A percentile compares a stretch with the other conserved stretches of the same genome.
phyloP scores from a whole-genome alignment of 345 rosid genomes.

The Noccaea bulbosa region DNA sequence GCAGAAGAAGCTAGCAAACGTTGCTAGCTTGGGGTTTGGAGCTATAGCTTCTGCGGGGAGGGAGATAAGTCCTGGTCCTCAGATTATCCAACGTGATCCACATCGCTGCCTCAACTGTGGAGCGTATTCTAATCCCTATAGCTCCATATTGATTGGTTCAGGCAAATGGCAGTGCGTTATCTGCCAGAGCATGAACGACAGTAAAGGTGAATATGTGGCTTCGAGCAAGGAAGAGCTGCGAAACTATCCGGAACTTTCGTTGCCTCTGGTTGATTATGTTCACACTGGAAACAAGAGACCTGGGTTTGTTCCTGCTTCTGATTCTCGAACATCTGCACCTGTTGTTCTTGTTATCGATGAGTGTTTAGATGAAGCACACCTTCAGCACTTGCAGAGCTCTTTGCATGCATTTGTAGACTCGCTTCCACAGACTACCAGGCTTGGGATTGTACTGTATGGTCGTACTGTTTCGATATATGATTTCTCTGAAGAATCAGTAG shows the following conservation, averaged over 20 bases:
- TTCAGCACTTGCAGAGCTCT: conserved; percentile 95
- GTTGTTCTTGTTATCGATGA: conserved; percentile 90
- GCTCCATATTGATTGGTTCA: conserved; percentile 80
- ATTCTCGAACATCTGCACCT: conserved; percentile 84
- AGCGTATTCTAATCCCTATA: conserved; percentile 85
- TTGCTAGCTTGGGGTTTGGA: conserved; percentile 91
- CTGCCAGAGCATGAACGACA: conserved; percentile 72
- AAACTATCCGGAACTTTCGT: conserved; percentile 75
- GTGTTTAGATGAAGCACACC: conserved; percentile 94
- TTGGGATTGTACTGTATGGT: conserved; percentile 85
- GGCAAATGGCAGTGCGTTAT: conserved; percentile 98
- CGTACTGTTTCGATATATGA: conserved; percentile 88
- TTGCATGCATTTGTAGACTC: conserved; percentile 95
- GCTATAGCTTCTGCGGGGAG: conserved; percentile 88
- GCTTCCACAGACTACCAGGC: conserved; percentile 72
- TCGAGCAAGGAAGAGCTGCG: conserved; percentile 71
- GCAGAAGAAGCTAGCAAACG: conserved; percentile 87
- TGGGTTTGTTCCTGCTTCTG: conserved; percentile 87
- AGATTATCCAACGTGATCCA: conserved; percentile 79
- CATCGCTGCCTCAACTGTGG: conserved; percentile 92
- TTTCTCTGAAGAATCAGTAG: conserved; percentile 87
- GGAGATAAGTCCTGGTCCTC: conserved; percentile 80
- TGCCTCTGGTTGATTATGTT: conserved; percentile 81
- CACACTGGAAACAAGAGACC: conserved; percentile 86
- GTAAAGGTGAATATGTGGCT: conserved; percentile 88